These are phyloP conservation scores for Phialocephala sp. DNA, from an alignment of 2,329 filamentous ascomycete species.

Conservation along the genomic window DNA sequence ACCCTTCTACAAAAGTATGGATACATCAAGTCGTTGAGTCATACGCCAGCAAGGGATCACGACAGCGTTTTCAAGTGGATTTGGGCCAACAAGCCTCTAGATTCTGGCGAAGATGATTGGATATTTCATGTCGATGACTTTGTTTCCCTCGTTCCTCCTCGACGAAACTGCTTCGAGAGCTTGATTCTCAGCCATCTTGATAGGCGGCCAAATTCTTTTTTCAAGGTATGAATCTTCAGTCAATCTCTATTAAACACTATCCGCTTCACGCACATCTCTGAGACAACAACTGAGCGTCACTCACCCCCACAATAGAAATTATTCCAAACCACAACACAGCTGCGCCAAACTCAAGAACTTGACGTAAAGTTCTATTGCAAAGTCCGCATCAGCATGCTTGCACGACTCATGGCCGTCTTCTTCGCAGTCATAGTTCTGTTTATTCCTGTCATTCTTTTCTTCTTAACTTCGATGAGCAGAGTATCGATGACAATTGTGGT, in stretches of 20 bases:
- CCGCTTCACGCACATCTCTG: too few species aligned
- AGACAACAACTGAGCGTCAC: background rate
- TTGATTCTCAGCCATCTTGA: slow-evolving; percentile 21
- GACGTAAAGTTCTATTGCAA: slow-evolving; percentile 19
- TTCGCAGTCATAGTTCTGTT: slow-evolving; percentile 18
- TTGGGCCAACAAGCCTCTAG: slow-evolving; percentile 21
- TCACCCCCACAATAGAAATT: background rate
- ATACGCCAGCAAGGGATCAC: slow-evolving; percentile 21
- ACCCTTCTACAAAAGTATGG: slow-evolving; percentile 17
- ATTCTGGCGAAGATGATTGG: slow-evolving; percentile 16
- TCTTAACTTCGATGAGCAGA: slow-evolving; percentile 23
- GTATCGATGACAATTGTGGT: slow-evolving; percentile 19
- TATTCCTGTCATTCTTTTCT: slow-evolving; percentile 26
- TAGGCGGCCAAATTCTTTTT: slow-evolving; percentile 14
- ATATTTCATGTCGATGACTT: slow-evolving; percentile 25
- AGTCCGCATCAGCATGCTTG: slow-evolving; percentile 16
- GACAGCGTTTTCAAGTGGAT: slow-evolving; percentile 27
- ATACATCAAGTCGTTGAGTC: slow-evolving; percentile 10
- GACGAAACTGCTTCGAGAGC: slow-evolving; percentile 19
- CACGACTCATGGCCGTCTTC: slow-evolving; percentile 19
- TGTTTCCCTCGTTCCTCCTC: slow-evolving; percentile 15
- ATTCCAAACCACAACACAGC: slow-evolving; percentile 8
- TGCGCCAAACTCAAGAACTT: background rate
- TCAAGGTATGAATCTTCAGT: slow-evolving; percentile 15
- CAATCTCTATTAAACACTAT: background rate